phyloP scores from a whole-genome alignment of 306 rosid genomes.

The Prinsepia uniflora region DNA sequence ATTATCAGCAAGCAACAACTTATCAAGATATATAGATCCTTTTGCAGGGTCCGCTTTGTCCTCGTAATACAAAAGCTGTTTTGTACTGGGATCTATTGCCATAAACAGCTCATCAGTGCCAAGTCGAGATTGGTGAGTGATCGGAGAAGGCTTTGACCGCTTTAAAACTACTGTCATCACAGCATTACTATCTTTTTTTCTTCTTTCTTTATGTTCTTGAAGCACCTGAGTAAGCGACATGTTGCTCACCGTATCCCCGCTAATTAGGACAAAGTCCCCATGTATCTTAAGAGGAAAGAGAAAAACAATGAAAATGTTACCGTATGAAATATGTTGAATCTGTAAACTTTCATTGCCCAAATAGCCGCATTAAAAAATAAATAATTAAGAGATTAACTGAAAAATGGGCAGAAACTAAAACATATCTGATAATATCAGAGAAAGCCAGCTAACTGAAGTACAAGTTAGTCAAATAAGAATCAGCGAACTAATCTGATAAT shows the following conservation, averaged over 20 bases:
- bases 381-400: background rate
- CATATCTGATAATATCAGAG: background rate
- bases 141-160: conserved; percentile 78
- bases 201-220: conserved; percentile 85
- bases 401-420: background rate
- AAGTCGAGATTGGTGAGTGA: conserved; percentile 82
- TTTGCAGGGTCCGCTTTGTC: conserved; percentile 68
- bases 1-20: conserved; percentile 64
- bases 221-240: conserved; percentile 91
- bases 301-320: conserved; percentile 31
- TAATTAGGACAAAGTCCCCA: conserved; percentile 92
- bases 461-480: background rate
- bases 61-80: conserved; percentile 88
- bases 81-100: conserved; percentile 82
- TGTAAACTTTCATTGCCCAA: conserved; percentile 8
- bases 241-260: conserved; percentile 98
- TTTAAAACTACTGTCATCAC: conserved; percentile 94
- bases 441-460: background rate
- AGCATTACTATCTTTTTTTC: conserved; percentile 84
- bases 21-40: conserved; percentile 67
- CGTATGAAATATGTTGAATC: conserved; percentile 8
- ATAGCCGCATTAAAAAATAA: background rate
- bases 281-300: conserved; percentile 61
- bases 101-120: conserved; percentile 93
- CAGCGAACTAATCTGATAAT: background rate